Evolutionary conservation across 257 asterid genomes (phyloP), one percentile per base, ranked within the genome.

Genomic region (Nicotiana tabacum): DNA sequence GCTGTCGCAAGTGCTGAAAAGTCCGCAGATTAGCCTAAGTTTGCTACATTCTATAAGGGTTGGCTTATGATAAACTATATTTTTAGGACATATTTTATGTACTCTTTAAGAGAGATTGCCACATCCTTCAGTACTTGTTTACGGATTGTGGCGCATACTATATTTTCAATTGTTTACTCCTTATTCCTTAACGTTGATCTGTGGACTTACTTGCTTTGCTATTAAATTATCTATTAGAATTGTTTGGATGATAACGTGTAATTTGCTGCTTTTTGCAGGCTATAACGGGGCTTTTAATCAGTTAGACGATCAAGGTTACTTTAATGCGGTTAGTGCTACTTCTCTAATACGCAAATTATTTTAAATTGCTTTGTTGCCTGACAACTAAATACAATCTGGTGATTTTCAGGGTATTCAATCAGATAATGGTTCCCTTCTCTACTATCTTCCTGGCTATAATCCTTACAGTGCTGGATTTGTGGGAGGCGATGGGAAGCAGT

Each of bases 401-500:
- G 79, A 83, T 80, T 78, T 27, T 57, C 89, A 89, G 94, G 92
- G 90, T 39, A 29, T 84, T 67, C 92, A 82, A 37, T 86, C 91
- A 33, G 93, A 90, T 62, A 89, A 86, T 77, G 77, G 90, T 76
- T 91, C 94, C 55, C 82, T 83, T 66, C 83, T 89, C 12, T 94
- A 90, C 81, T 91, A 91, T 68, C 9, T 89, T 85, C 96, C 96
- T 57, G 89, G 95, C 64, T 89, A 88, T 77, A 89, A 87, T 87
- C 91, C 97, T 46, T 94, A 89, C 83, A 81, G 89, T 32, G n/a
- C 91, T 86, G 91, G 92, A 65, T 93, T 46, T 81, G 74, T 90
- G 82, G 90, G 93, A 4, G 78, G 80, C 37, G 94, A 93, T 78
- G 94, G 92, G 53, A 91, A 93, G 77, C 93, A 88, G 82, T 82